Conservation (phyloP, 345 rosid genomes). For the Citrus maxima region DNA sequence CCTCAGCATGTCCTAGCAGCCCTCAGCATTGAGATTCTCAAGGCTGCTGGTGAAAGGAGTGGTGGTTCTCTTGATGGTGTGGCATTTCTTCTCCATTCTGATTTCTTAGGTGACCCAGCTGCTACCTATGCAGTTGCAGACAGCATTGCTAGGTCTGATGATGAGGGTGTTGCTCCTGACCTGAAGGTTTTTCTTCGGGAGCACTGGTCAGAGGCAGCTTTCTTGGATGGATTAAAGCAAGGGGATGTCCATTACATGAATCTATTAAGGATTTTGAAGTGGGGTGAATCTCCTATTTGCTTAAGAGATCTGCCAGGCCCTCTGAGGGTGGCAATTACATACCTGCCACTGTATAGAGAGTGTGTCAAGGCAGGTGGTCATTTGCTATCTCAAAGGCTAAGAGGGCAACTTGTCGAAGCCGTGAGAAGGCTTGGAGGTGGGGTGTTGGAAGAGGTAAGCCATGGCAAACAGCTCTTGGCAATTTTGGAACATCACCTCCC, state of each 20-base stretch:
- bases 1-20: conserved; percentile 88
- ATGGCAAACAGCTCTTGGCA: conserved; percentile 54
- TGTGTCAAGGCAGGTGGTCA: conserved; percentile 55
- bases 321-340: conserved; percentile 72
- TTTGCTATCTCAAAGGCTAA: conserved; percentile 67
- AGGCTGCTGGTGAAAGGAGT: conserved; percentile 94
- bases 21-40: conserved; percentile 86
- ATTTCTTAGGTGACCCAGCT: conserved; percentile 77
- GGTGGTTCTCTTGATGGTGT: conserved; percentile 91
- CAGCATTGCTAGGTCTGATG: conserved; percentile 82
- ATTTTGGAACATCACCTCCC: conserved; percentile 82
- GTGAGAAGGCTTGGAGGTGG: conserved; percentile 68
- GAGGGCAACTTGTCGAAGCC: conserved; percentile 87
- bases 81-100: conserved; percentile 79
- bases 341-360: conserved; percentile 83
- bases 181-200: conserved; percentile 65
- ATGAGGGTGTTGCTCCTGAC: conserved; percentile 73
- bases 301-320: conserved; percentile 74
- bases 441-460: conserved; percentile 44
- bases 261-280: conserved; percentile 58
- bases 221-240: conserved; percentile 63
- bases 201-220: conserved; percentile 93
- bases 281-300: conserved; percentile 71
- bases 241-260: conserved; percentile 69
- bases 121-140: conserved; percentile 87